These are phyloP conservation scores for Citrus mangshanensis DNA, from an alignment of 345 rosid species.

Conservation along the genomic window DNA sequence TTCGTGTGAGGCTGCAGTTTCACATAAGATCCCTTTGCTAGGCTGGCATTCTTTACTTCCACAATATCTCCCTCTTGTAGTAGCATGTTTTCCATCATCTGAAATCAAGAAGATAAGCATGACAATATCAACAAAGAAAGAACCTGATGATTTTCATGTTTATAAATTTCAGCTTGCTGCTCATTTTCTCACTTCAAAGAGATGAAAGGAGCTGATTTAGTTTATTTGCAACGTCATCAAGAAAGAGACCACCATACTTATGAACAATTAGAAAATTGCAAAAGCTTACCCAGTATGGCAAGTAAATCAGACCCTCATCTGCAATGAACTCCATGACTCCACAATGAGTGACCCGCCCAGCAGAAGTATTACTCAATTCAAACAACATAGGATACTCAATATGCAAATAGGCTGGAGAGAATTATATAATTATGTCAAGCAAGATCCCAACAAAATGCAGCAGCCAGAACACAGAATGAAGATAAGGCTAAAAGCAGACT, in stretches of 20 bases:
- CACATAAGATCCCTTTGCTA: constrained; percentile 56
- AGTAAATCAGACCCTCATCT: constrained; percentile 59
- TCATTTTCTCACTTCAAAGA: background rate
- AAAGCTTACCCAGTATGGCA: constrained; percentile 62
- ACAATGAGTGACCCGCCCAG: constrained; percentile 46
- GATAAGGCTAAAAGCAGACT: background rate
- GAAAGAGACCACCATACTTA: background rate
- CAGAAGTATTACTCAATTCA: constrained; percentile 40
- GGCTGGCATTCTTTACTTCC: constrained; percentile 41
- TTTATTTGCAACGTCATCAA: background rate
- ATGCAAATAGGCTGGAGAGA: constrained; percentile 49
- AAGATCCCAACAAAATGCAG: background rate
- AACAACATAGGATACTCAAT: constrained; percentile 67
- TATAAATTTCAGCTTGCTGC: background rate
- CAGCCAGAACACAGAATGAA: background rate
- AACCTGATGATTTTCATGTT: background rate
- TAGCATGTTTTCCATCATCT: constrained; percentile 79
- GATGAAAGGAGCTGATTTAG: background rate
- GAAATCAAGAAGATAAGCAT: background rate
- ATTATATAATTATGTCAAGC: background rate
- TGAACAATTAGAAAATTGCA: background rate
- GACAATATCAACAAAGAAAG: background rate
- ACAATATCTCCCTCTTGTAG: constrained; percentile 61
- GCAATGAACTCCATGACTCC: constrained; percentile 69
- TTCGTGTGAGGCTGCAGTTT: constrained; percentile 66